phyloP scores from a whole-genome alignment of 495 filamentous ascomycete species.

The Penicillium subrubescens region DNA sequence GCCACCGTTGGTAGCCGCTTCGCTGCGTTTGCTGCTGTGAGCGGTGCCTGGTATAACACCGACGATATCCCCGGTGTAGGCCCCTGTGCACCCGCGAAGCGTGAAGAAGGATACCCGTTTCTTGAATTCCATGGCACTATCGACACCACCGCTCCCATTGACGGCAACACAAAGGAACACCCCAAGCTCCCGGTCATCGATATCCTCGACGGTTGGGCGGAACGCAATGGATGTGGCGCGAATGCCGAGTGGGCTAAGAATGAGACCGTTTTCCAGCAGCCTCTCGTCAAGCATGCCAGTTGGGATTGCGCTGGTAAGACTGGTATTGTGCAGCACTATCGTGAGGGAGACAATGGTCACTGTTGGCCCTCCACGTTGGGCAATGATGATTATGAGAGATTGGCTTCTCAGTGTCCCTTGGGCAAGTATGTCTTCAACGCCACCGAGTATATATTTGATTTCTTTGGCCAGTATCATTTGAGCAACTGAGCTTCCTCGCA shows the following conservation, averaged over 20 bases:
- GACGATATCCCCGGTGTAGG: slow-evolving; percentile 37
- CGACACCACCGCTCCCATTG: slow-evolving; percentile 34
- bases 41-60: slow-evolving; percentile 41
- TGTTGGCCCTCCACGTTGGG: slow-evolving; percentile 46
- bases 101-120: slow-evolving; percentile 36
- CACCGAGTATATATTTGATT: slow-evolving; percentile 29
- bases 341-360: slow-evolving; percentile 46
- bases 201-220: slow-evolving; percentile 43
- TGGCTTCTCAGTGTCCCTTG: slow-evolving; percentile 13
- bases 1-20: slow-evolving; percentile 36
- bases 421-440: slow-evolving; percentile 29
- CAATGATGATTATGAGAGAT: slow-evolving; percentile 35
- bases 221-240: slow-evolving; percentile 30
- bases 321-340: slow-evolving; percentile 50
- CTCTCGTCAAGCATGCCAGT: slow-evolving; percentile 27
- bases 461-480: slow-evolving; percentile 18
- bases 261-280: slow-evolving; percentile 20
- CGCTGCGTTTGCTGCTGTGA: slow-evolving; percentile 50
- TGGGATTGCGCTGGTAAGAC: slow-evolving; percentile 40
- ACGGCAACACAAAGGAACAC: slow-evolving; percentile 17
- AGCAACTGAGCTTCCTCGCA: not conserved
- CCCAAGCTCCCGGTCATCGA: slow-evolving; percentile 28
- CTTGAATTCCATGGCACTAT: slow-evolving; percentile 54
- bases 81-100: slow-evolving; percentile 21
- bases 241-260: slow-evolving; percentile 21